These are phyloP conservation scores for Ustilago tritici DNA, from an alignment of 1,284 basidiomycete species.

Conservation along the genomic window DNA sequence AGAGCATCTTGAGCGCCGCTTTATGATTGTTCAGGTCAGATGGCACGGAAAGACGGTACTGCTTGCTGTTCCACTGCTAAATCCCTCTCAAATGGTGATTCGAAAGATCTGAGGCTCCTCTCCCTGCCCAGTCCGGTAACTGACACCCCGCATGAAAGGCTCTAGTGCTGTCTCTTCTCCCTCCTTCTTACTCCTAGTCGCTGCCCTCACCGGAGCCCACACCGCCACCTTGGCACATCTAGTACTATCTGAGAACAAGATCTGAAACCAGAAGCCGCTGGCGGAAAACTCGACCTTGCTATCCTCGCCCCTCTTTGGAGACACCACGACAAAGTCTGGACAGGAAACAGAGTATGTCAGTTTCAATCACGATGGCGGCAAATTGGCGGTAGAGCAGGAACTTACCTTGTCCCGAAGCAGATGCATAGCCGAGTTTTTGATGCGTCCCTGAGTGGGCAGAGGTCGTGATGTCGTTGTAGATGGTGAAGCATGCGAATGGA, in stretches of 20 bases:
- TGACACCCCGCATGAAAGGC: constrained; percentile 15
- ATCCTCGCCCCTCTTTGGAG: constrained; percentile 12
- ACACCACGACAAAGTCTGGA: constrained; percentile 29
- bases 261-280: constrained; percentile 21
- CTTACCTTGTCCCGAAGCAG: constrained; percentile 33
- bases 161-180: constrained; percentile 26
- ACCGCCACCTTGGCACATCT: constrained; percentile 19
- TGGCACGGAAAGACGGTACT: not conserved
- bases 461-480: constrained; percentile 20
- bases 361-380: not conserved
- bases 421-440: constrained; percentile 19
- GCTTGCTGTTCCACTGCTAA: no score
- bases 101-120: not conserved
- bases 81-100: not conserved
- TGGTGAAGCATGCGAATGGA: constrained; percentile 30
- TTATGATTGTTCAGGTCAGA: not conserved
- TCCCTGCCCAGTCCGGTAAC: not conserved
- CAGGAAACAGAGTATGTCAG: not conserved
- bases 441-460: constrained; percentile 22
- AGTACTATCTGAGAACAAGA: constrained; percentile 12
- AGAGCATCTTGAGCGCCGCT: not conserved
- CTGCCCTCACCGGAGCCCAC: constrained; percentile 13
- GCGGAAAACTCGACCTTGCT: constrained; percentile 31
- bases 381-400: not conserved
- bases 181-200: not conserved